Evolutionary conservation across 768 basidiomycete genomes (phyloP), one percentile per base, ranked within the genome.

Genomic region (Leucosporidium yakuticum): DNA sequence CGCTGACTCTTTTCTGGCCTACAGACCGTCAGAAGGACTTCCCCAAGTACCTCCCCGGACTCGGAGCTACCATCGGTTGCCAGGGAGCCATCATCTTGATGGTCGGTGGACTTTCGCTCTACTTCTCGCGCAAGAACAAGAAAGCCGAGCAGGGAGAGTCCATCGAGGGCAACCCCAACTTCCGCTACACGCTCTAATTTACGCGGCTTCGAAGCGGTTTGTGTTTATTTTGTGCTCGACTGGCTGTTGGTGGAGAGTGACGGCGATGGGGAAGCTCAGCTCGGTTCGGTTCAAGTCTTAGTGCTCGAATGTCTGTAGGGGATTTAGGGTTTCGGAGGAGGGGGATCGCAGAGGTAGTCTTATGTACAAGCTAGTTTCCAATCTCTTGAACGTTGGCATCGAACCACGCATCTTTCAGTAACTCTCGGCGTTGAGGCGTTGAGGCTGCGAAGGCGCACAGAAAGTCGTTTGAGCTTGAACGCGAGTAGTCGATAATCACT

Each of bases 191-290:
- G 5, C 27, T 74, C 29, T 76, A 53, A 71, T 12, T 21, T 19
- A 1, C 65, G 15, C 36, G 20, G 7, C 49, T 64, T 32, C 53
- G 25, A 67, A 85, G 85, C 32, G 87, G 88, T 14, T 44, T 44
- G 11, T 15, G 6, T 15, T 44, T 3, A 2, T 44, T 44, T 15
- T 36, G 12, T 36, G 12, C 4, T 53, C 63, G 44, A 47, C 36
- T 23, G 32, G 4, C 7, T 9, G 21, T 9, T 15, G n/a, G 12
- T 4, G 39, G 23, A 44, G n/a, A 76, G 85, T 86, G 0, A 82
- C 85, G 12, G 84, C 86, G 65, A 80, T 72, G 63, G 78, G 78
- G 48, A 77, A 78, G 2, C 78, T 78, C 1, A 76, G 65, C 8
- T 64, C 66, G 3, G 60, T 65, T 19, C 47, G 65, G 51, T 23